Evolutionary conservation across 2,329 filamentous ascomycete species (phyloP).

Genomic region (Pseudogymnoascus sp.): DNA sequence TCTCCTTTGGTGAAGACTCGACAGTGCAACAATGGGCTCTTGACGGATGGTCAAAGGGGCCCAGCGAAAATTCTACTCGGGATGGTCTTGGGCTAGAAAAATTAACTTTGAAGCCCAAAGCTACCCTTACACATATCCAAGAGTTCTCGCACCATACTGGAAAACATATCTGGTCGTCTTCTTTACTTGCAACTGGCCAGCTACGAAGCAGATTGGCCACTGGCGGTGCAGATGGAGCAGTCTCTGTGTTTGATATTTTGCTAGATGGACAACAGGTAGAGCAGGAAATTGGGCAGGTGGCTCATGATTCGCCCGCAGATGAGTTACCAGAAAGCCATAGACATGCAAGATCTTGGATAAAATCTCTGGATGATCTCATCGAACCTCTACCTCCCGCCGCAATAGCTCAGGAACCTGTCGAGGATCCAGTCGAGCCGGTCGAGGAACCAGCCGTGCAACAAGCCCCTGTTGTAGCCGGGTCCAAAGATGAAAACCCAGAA

Average conservation of each 20-base stretch:
- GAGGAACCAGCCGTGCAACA: not conserved
- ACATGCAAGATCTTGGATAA: not conserved
- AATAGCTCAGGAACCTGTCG: not conserved
- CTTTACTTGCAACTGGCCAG: conserved; percentile 31
- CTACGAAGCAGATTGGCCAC: conserved; percentile 40
- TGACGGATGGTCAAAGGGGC: conserved; percentile 11
- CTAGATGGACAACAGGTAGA: not conserved
- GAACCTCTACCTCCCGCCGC: not conserved
- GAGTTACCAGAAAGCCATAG: not conserved
- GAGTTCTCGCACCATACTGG: conserved; percentile 64
- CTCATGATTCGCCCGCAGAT: not conserved
- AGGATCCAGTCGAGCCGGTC: not conserved
- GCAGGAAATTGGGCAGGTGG: not conserved
- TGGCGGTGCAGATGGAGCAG: conserved; percentile 77
- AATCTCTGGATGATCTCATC: conserved; percentile 1
- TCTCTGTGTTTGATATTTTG: conserved; percentile 35
- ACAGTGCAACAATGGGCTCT: conserved; percentile 62
- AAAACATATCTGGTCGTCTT: conserved; percentile 84
- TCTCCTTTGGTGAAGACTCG: conserved; percentile 81
- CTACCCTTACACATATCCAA: conserved; percentile 42
- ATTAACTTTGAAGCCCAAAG: conserved; percentile 5
- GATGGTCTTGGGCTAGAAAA: not conserved
- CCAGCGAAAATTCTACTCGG: not conserved
- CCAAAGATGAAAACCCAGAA: not conserved
- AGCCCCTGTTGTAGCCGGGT: not conserved